Evolutionary conservation across 345 rosid genomes (phyloP), one percentile per base, ranked within the genome.

Genomic region (Eucalyptus curtisii): DNA sequence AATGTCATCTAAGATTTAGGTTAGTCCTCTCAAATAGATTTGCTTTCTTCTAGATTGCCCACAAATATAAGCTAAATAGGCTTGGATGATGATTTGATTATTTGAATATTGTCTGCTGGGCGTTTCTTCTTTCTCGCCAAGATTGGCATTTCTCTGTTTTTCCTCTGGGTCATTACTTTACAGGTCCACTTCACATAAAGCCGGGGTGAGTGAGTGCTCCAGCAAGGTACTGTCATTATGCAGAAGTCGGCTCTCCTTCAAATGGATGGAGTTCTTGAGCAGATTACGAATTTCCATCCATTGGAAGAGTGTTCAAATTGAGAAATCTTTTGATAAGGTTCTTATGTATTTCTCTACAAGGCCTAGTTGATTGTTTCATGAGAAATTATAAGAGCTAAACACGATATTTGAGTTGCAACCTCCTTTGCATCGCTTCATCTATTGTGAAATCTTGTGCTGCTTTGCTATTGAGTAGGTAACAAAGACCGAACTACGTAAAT

Each of bases 331-430:
- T 33, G 81, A 24, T 20, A 71, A 9, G 25, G 27, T 37, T 37
- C 8, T 20, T 37, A 71, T 37, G 45, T 37, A 71, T 71, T 20
- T 71, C 45, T 71, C 13, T 20, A 20, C 8, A 0, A 37, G 82
- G 22, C 19, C 2, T 6, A 71, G 82, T 19, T 68, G 45, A 71
- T 19, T 19, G 17, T 37, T 19, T 37, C 2, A 0, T 1, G 8
- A 71, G 44, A 71, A 71, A 33, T 37, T 37, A 20, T 71, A 37
- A 37, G 81, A 42, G 81, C 6, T 5, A 76, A 76, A 37, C 27
- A 76, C 0, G 0, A 20, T 20, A 76, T 37, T 37, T 19, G 45
- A 40, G 45, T 20, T 3, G 27, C 12, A 0, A 37, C 0, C 0
- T 19, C 13, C 15, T 37, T 37, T 76, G 27, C 14, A 40, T 40